Evolutionary conservation across 345 rosid species (phyloP).

Genomic region (Trapa incisa): DNA sequence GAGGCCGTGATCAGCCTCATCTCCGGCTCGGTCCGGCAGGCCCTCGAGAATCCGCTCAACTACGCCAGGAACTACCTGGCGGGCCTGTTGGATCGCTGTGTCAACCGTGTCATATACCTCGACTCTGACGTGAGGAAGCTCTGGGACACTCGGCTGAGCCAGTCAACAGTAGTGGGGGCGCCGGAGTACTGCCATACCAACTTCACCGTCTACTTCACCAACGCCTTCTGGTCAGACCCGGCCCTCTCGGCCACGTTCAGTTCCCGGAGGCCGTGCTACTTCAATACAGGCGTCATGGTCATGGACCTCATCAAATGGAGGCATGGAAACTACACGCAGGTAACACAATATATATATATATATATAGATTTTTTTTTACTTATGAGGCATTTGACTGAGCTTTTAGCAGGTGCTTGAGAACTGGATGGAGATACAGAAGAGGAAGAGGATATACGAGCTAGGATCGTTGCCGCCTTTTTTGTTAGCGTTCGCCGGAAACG

Average conservation of each 20-base stretch:
- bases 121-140: constrained; percentile 77
- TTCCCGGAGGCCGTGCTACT: constrained; percentile 52
- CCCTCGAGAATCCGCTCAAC: constrained; percentile 73
- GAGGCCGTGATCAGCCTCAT: constrained; percentile 65
- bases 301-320: constrained; percentile 74
- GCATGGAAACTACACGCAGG: constrained; percentile 26
- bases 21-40: constrained; percentile 66
- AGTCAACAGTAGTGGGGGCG: constrained; percentile 56
- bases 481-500: constrained; percentile 57
- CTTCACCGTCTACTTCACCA: constrained; percentile 69
- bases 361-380: too few species aligned
- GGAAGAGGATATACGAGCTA: constrained; percentile 55
- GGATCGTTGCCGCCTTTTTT: constrained; percentile 84
- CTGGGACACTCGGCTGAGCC: constrained; percentile 41
- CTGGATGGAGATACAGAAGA: constrained; percentile 76
- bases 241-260: constrained; percentile 34
- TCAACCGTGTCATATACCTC: constrained; percentile 70
- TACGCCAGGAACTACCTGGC: constrained; percentile 78
- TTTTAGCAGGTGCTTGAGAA: constrained; percentile 32
- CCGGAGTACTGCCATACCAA: constrained; percentile 89
- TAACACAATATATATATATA: background rate
- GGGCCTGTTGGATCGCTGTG: constrained; percentile 54
- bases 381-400: too few species aligned
- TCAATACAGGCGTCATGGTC: constrained; percentile 92
- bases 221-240: constrained; percentile 70